Evolutionary conservation across 768 basidiomycete genomes (phyloP), one percentile per base, ranked within the genome.

Genomic region (Psilocybe azurescens): DNA sequence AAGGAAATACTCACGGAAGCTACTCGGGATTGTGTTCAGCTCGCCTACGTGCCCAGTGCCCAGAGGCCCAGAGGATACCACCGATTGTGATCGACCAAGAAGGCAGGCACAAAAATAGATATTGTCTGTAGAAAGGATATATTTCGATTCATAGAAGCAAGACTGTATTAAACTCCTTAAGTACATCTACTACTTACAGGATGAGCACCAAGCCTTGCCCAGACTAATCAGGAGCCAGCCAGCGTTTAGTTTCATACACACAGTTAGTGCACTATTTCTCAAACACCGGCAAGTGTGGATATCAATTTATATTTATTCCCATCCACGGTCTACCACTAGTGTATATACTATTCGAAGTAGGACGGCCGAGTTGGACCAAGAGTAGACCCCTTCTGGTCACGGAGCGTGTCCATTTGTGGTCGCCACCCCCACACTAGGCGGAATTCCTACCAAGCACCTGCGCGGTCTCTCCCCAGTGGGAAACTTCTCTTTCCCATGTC

Each of bases 221-320:
- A 46, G 46, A 24, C 30, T 29, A 28, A 47, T 32, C 13, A 53
- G 13, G 30, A 14, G 20, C 53, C 29, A 14, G 20, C 53, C 29
- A 44, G 11, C 18, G 16, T 24, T 32, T 47, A 36, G 28, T 32
- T 54, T 36, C 50, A 53, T 50, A 53, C 56, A 44, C 61, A 49
- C 57, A 41, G 51, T 32, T 32, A 55, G 41, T n/a, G n/a, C 44
- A 50, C 38, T 39, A 33, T 56, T 59, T 55, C 56, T 63, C 53
- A 58, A 58, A 44, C 18, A 28, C 57, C 56, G 57, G 58, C 56
- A 54, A 54, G 56, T 16, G 48, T 62, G 56, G 56, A 62, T 58
- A 50, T 49, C 49, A 16, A 11, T 18, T 51, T 50, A 20, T 36
- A 33, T 52, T 20, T 38, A 33, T 53, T 53, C 16, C 33, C 36